Conservation (phyloP, 176 grass and related monocot species). For the Saccharum officinarum region DNA sequence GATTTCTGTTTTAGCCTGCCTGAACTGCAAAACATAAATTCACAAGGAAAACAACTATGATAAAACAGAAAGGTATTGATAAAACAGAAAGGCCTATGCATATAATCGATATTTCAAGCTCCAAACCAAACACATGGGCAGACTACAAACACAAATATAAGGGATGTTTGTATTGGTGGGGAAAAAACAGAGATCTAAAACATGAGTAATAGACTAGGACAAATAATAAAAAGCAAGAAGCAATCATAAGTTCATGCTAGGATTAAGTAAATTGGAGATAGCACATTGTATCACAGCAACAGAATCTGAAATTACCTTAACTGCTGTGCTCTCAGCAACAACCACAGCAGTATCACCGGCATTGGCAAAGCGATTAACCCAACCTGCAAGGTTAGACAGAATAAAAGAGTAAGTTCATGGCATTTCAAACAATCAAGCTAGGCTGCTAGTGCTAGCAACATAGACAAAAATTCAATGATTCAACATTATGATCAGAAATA, state of each 20-base stretch:
- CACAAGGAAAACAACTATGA: slow-evolving; percentile 15
- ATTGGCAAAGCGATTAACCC: slow-evolving; percentile 99
- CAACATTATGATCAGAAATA: not conserved
- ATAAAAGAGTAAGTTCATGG: not conserved
- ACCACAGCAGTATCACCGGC: slow-evolving; percentile 88
- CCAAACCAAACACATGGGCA: not conserved
- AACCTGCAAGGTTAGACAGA: slow-evolving; percentile 56
- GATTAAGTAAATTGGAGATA: slow-evolving; percentile 3
- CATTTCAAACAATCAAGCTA: slow-evolving; percentile 14
- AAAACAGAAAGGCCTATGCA: not conserved
- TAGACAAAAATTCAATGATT: not conserved
- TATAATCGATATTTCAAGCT: not conserved
- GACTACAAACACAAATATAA: not conserved
- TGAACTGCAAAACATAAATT: slow-evolving; percentile 66
- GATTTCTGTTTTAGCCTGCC: slow-evolving; percentile 94
- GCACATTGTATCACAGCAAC: not conserved
- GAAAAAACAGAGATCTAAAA: not conserved
- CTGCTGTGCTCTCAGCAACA: slow-evolving; percentile 86
- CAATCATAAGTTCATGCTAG: not conserved
- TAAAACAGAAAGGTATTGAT: not conserved
- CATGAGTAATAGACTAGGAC: not conserved
- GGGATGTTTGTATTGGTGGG: not conserved
- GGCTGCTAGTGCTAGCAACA: not conserved
- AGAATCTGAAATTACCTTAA: slow-evolving; percentile 47
- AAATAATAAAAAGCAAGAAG: not conserved